A percentile compares a stretch with the other conserved stretches of the same genome.
Conservation (phyloP, 192 early-diverging fungal species). For the Backusella sp. region DNA sequence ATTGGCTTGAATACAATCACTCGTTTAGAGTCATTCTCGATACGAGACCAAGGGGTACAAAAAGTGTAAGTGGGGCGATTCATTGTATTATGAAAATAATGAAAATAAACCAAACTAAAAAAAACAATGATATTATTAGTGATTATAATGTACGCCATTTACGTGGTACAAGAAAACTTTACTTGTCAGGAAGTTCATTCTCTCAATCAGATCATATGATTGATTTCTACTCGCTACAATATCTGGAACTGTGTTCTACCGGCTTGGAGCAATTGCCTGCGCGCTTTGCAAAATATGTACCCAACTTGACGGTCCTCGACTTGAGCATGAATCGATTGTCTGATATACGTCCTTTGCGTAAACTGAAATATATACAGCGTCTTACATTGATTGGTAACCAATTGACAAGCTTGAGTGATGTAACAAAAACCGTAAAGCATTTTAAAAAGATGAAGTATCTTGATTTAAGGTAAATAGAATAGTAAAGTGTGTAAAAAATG, state of each 20-base stretch:
- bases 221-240: constrained; percentile 44
- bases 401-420: constrained; percentile 35
- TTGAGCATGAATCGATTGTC: constrained; percentile 42
- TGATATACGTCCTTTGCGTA: constrained; percentile 36
- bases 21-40: constrained; percentile 40
- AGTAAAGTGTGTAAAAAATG: no score
- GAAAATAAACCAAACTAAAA: background rate
- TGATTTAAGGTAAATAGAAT: constrained; percentile 23
- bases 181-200: constrained; percentile 38
- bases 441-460: constrained; percentile 18
- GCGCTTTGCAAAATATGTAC: constrained; percentile 38
- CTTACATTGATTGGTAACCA: constrained; percentile 46
- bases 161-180: constrained; percentile 22
- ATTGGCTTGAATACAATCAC: constrained; percentile 36
- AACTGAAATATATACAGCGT: constrained; percentile 35
- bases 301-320: constrained; percentile 40
- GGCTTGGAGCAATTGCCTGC: constrained; percentile 40
- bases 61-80: constrained; percentile 35
- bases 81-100: constrained; percentile 6
- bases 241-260: constrained; percentile 44
- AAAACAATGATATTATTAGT: constrained; percentile 9
- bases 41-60: constrained; percentile 46
- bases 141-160: constrained; percentile 18
- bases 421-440: background rate
- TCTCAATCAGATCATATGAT: constrained; percentile 34